Evolutionary conservation across 2,329 filamentous ascomycete genomes (phyloP).

Genomic region (Orbilia brochopaga): DNA sequence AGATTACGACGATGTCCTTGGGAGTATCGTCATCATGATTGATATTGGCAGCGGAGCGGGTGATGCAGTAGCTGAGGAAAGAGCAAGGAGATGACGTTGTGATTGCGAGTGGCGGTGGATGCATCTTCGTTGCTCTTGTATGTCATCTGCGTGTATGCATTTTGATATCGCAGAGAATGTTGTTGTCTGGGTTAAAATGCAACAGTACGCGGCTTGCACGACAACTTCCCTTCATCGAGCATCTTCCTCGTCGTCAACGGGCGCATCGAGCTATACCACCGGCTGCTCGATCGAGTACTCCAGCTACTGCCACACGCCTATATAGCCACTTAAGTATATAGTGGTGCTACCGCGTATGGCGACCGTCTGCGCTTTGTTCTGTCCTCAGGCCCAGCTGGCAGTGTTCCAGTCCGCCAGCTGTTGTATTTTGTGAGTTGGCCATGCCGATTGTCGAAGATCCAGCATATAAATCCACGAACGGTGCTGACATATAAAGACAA

Average conservation of each 20-base stretch:
- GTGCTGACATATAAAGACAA: no score
- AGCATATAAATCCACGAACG: no score
- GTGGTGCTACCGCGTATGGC: not conserved
- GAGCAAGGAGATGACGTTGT: conserved; percentile 13
- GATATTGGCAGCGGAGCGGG: conserved; percentile 18
- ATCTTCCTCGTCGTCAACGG: no score
- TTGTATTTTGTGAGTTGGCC: conserved; percentile 49
- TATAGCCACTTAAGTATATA: not conserved
- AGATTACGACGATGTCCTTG: conserved; percentile 40
- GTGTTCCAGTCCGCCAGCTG: not conserved
- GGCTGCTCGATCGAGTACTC: no score
- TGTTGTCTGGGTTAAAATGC: conserved; percentile 21
- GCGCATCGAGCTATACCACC: no score
- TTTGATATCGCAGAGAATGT: conserved; percentile 12
- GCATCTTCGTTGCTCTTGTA: conserved; percentile 1
- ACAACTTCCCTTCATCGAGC: no score
- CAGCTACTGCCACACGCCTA: not conserved
- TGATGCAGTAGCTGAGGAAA: conserved; percentile 36
- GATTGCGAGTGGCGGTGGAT: conserved; percentile 15
- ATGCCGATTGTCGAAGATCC: not conserved
- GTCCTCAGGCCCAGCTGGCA: not conserved
- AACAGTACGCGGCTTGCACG: conserved; percentile 15
- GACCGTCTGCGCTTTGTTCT: not conserved
- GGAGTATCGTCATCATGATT: not conserved
- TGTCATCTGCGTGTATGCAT: not conserved